Conservation (phyloP, 2,329 filamentous ascomycete genomes). For the Westerdykella sp. region DNA sequence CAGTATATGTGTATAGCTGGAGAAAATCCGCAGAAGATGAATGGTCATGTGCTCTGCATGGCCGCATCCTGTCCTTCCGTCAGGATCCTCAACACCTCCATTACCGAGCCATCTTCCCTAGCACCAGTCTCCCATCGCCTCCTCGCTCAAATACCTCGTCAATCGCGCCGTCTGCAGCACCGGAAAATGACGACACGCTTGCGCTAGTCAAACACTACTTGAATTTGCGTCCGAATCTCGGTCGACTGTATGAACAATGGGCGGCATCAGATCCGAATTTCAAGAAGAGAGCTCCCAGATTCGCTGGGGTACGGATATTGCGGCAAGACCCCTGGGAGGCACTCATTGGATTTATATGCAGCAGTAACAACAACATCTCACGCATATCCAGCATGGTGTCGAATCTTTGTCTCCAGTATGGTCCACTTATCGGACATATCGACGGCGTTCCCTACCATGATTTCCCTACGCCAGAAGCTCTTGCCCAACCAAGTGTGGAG, state of each 20-base stretch:
- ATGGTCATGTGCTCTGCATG: constrained; percentile 85
- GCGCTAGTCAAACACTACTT: constrained; percentile 77
- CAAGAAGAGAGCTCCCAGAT: constrained; percentile 75
- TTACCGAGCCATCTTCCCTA: constrained; percentile 64
- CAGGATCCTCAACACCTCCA: constrained; percentile 75
- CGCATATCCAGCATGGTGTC: constrained; percentile 96
- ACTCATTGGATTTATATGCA: constrained; percentile 91
- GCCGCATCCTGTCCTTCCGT: constrained; percentile 75
- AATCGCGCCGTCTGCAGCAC: constrained; percentile 22
- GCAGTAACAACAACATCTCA: constrained; percentile 96
- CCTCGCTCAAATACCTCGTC: constrained; percentile 35
- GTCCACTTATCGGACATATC: constrained; percentile 65
- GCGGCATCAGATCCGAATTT: constrained; percentile 81
- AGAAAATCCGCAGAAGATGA: constrained; percentile 70
- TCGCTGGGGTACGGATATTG: constrained; percentile 85
- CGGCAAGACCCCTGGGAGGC: constrained; percentile 96
- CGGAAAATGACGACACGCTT: constrained; percentile 62
- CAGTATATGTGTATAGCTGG: constrained; percentile 56
- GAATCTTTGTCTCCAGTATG: constrained; percentile 84
- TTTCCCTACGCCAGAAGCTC: constrained; percentile 69
- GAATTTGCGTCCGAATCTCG: constrained; percentile 72
- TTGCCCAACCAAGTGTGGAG: constrained; percentile 73
- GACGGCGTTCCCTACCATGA: constrained; percentile 72
- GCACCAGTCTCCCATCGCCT: constrained; percentile 30
- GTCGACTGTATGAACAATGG: constrained; percentile 78